Evolutionary conservation across 345 rosid species (phyloP).

Genomic region (Rhodomyrtus tomentosa): DNA sequence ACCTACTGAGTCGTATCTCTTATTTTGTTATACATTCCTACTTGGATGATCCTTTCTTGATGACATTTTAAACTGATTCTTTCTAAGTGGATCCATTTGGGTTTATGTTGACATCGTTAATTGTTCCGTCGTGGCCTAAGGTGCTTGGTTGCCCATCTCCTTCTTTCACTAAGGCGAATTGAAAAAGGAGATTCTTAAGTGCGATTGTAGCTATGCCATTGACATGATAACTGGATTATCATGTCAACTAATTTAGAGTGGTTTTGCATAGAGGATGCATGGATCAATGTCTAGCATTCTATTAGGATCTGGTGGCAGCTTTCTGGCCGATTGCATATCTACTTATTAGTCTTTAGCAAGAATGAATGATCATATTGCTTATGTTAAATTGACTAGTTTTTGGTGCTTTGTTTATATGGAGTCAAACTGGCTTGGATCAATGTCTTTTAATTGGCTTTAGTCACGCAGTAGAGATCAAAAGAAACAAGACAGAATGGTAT

Average conservation of each 20-base stretch:
- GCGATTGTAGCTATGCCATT: neutral
- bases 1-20: neutral
- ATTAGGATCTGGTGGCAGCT: neutral
- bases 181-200: neutral
- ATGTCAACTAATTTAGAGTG: neutral
- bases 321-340: neutral
- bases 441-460: neutral
- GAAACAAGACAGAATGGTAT: neutral
- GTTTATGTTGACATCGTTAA: neutral
- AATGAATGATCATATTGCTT: neutral
- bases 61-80: neutral
- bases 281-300: neutral
- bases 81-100: neutral
- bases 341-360: neutral
- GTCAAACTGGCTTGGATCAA: neutral
- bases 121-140: neutral
- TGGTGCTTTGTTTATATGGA: neutral
- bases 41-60: neutral
- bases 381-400: neutral
- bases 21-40: neutral
- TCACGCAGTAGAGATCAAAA: neutral
- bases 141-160: too few species aligned
- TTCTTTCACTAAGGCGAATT: too few species aligned
- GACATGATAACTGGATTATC: neutral
- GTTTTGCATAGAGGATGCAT: neutral